Base-by-base conservation (phyloP, 768 basidiomycete species). In the Hericium rajendrae region DNA sequence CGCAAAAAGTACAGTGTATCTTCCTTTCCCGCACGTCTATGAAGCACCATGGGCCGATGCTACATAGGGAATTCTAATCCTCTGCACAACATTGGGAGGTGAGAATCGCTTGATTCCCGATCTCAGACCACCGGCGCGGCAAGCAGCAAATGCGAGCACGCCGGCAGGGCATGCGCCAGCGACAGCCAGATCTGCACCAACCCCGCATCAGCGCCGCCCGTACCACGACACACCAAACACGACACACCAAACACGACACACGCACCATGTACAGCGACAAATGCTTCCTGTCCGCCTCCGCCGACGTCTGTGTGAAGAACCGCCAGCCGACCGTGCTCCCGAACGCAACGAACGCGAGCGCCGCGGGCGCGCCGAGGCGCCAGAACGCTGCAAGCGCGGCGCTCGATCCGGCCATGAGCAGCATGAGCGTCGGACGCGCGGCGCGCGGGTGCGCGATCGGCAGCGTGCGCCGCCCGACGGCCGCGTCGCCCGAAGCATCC, bases 401-500 rank as follows among this genome's bases (percentile, higher is more conserved):
- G 24, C 58, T 54, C 61, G 63, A 66, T 11, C 41, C 28, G 15
- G 59, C 40, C 12, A 66, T 18, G 11, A 56, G 38, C 15, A 56
- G 20, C n/a, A 53, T 37, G 40, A 58, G 62, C 18, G 41, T 37
- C 6, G 51, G 16, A 8, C 65, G 51, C 39, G 59, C 60, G 13
- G 26, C 50, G 38, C 61, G 54, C 13, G 65, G 64, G 22, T 56
- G 48, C 5, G 53, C 51, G 26, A 66, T 58, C 1, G 67, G 67
- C 9, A 68, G 39, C 9, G 67, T 68, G 6, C 26, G 57, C 16
- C 66, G 62, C 16, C 67, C 67, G 15, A 59, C 57, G 15, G 53
- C 32, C 38, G 48, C 38, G 50, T 68, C 67, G 18, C 67, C 67
- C n/a, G 53, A 57, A 20, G 62, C 57, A 49, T 68, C 67, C 2